These are phyloP conservation scores for Beverwykella pulmonaria DNA, from an alignment of 495 filamentous ascomycete genomes.

Conservation along the genomic window DNA sequence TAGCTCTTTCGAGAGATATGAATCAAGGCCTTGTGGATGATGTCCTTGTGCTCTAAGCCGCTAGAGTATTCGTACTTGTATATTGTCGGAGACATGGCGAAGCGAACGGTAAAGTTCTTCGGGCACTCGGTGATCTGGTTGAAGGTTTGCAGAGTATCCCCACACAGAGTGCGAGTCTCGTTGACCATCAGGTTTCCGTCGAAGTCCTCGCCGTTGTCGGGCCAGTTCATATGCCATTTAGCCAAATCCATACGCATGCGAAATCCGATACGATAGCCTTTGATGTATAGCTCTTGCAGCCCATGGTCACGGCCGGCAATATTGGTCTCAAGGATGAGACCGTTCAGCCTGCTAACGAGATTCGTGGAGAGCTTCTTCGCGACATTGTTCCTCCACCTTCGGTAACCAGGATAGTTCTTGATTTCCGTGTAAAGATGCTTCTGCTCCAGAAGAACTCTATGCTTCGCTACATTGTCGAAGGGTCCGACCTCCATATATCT, in stretches of 20 bases:
- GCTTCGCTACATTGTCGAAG: not conserved
- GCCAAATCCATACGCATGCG: conserved; percentile 19
- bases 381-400: not conserved
- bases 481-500: not conserved
- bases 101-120: conserved; percentile 7
- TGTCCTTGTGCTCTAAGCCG: conserved; percentile 1
- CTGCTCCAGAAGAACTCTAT: conserved; percentile 5
- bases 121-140: not conserved
- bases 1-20: not conserved
- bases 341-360: conserved; percentile 1
- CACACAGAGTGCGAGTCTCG: conserved; percentile 12
- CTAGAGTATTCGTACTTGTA: not conserved
- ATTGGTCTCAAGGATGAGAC: not conserved
- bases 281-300: conserved; percentile 13
- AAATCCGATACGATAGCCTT: conserved; percentile 28
- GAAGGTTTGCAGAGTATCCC: not conserved
- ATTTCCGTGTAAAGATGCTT: no score
- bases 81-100: conserved; percentile 14
- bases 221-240: conserved; percentile 21
- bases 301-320: not conserved
- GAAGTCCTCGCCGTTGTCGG: conserved; percentile 1
- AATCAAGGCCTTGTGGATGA: conserved; percentile 10
- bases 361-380: not conserved
- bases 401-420: not conserved
- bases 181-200: conserved; percentile 9